Conservation (phyloP, 805 yeast species). For the Candida dajiaensis region DNA sequence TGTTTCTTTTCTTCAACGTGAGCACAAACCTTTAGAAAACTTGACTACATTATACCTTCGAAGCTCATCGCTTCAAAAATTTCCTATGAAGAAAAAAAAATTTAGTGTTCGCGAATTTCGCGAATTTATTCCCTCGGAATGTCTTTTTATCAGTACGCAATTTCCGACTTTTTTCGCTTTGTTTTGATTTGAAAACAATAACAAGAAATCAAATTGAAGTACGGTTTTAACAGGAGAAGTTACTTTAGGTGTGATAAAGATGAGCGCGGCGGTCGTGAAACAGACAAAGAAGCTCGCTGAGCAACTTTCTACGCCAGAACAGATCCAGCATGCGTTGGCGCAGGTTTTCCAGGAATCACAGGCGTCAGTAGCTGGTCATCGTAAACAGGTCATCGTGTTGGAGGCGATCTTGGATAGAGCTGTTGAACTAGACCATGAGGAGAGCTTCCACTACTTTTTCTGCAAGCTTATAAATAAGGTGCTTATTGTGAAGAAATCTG, state of each 20-base stretch:
- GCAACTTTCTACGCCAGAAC: constrained; percentile 26
- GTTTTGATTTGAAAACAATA: neutral
- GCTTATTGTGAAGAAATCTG: constrained; percentile 62
- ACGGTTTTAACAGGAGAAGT: neutral
- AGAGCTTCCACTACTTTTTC: constrained; percentile 55
- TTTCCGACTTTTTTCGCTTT: neutral
- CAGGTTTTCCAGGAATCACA: constrained; percentile 81
- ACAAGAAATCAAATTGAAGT: neutral
- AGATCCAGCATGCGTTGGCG: constrained; percentile 45
- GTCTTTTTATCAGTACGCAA: neutral
- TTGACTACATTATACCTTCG: neutral
- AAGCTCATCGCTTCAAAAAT: constrained; percentile 5
- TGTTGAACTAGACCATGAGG: constrained; percentile 43
- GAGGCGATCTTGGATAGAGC: constrained; percentile 55
- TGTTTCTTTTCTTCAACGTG: neutral
- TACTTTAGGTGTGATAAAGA: neutral
- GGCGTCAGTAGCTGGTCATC: constrained; percentile 63
- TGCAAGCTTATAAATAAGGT: constrained; percentile 58
- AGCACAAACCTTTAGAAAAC: neutral
- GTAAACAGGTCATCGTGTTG: constrained; percentile 62
- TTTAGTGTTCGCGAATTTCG: neutral
- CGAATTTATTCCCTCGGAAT: neutral
- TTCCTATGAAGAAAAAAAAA: neutral
- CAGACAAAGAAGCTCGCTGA: constrained; percentile 12
- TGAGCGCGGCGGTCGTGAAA: constrained; percentile 13